These are phyloP conservation scores for Diplotaxis tenuifolia DNA, from an alignment of 345 rosid genomes.

Conservation along the genomic window DNA sequence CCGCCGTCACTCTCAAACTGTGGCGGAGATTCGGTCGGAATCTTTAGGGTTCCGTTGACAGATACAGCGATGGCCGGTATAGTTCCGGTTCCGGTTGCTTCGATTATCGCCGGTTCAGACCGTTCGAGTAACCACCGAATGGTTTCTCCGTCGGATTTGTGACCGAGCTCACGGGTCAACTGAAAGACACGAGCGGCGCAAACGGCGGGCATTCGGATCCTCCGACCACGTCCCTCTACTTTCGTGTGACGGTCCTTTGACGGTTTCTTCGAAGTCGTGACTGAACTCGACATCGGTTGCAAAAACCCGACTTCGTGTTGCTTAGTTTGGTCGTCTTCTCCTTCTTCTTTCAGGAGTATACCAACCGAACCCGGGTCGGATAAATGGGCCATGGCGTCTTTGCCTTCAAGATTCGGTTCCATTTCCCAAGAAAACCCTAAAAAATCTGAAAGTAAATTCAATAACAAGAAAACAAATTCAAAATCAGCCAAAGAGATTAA, in stretches of 20 bases:
- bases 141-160: slow-evolving; percentile 78
- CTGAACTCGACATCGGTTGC: slow-evolving; percentile 5
- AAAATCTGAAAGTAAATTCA: background rate
- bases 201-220: slow-evolving; percentile 68
- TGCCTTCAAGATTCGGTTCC: slow-evolving; percentile 37
- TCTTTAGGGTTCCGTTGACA: slow-evolving; percentile 63
- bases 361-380: slow-evolving; percentile 38
- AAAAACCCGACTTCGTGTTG: slow-evolving; percentile 31
- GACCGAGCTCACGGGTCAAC: slow-evolving; percentile 71
- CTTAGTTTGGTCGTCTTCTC: slow-evolving; percentile 35
- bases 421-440: background rate
- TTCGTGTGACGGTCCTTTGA: slow-evolving; percentile 80
- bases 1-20: slow-evolving; percentile 28
- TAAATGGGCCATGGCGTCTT: slow-evolving; percentile 16
- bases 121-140: slow-evolving; percentile 69
- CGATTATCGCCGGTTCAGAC: slow-evolving; percentile 68
- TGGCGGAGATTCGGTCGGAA: slow-evolving; percentile 50
- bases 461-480: background rate
- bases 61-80: slow-evolving; percentile 83
- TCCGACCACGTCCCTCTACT: slow-evolving; percentile 85
- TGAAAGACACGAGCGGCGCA: slow-evolving; percentile 87
- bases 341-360: slow-evolving; percentile 41
- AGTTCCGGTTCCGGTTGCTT: slow-evolving; percentile 75
- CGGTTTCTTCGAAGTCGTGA: slow-evolving; percentile 38
- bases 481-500: background rate